Evolutionary conservation across 352 stramenopile genomes (phyloP).

Genomic region (Pythium guiyangense): DNA sequence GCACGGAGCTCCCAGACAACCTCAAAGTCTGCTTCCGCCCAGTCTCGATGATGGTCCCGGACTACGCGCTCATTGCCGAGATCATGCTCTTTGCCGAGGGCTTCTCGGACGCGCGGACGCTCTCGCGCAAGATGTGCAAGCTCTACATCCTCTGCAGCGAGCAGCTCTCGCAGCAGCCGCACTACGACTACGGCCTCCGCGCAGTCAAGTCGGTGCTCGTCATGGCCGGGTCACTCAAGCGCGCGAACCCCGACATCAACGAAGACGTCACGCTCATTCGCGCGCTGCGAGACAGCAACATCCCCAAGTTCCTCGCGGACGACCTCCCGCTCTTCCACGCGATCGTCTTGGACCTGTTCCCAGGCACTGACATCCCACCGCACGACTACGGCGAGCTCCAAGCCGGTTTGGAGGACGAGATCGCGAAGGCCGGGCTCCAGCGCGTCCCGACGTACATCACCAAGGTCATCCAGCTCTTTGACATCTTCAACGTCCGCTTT

Average conservation of each 20-base stretch:
- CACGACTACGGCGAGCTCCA: conserved; percentile 88
- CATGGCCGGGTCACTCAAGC: conserved; percentile 90
- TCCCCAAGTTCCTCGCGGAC: conserved; percentile 93
- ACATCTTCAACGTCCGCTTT: conserved; percentile 94
- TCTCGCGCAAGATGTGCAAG: conserved; percentile 95
- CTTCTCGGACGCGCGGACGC: conserved; percentile 90
- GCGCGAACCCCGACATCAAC: conserved; percentile 60
- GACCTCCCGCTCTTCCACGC: conserved; percentile 90
- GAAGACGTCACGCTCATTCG: conserved; percentile 90
- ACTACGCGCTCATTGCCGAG: conserved; percentile 95
- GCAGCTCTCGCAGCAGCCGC: conserved; percentile 92
- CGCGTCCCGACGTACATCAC: conserved; percentile 80
- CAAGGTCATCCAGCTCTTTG: conserved; percentile 93
- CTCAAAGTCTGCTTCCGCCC: conserved; percentile 95
- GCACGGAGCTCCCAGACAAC: conserved; percentile 96
- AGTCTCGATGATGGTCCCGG: conserved; percentile 96
- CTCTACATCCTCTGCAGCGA: conserved; percentile 93
- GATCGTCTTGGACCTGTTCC: conserved; percentile 92
- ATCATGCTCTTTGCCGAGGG: conserved; percentile 97
- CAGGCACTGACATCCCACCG: conserved; percentile 68
- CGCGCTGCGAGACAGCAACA: conserved; percentile 90
- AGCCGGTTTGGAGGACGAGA: conserved; percentile 49
- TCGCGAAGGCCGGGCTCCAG: conserved; percentile 54
- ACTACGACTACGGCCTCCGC: conserved; percentile 94
- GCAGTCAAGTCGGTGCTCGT: conserved; percentile 92